These are phyloP conservation scores for Marasmius fiardii DNA, from an alignment of 1,284 basidiomycete genomes.

Conservation along the genomic window DNA sequence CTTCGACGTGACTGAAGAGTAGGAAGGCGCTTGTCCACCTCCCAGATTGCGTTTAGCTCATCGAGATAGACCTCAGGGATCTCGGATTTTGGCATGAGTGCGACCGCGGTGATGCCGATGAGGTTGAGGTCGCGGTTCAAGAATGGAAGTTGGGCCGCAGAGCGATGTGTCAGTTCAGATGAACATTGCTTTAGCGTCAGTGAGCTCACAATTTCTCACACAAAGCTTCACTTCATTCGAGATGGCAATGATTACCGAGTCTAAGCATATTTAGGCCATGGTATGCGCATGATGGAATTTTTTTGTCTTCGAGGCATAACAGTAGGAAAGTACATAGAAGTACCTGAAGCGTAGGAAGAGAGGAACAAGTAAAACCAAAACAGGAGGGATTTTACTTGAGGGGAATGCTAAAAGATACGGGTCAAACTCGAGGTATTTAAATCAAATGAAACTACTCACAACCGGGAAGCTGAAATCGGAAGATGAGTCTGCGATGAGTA, in stretches of 20 bases:
- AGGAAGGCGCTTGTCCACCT: neutral
- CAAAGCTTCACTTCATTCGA: too few relatives aligned
- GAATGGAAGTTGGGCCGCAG: too few relatives aligned
- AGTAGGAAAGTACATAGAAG: neutral
- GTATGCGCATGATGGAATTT: neutral
- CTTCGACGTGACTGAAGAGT: neutral
- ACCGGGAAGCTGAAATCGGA: slow-evolving; percentile 54
- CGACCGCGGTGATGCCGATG: too few relatives aligned
- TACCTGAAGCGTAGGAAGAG: neutral
- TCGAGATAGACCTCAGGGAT: neutral
- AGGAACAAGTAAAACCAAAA: neutral
- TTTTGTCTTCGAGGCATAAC: neutral
- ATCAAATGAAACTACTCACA: slow-evolving; percentile 40
- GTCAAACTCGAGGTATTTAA: slow-evolving; percentile 9
- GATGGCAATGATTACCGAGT: too few relatives aligned
- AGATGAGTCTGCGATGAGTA: slow-evolving; percentile 8
- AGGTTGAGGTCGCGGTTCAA: too few relatives aligned
- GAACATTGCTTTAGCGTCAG: too few relatives aligned
- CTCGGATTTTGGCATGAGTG: too few relatives aligned
- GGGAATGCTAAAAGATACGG: slow-evolving; percentile 51
- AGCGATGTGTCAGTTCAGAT: too few relatives aligned
- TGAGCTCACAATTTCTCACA: too few relatives aligned
- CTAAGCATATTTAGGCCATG: too few relatives aligned
- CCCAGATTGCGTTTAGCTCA: neutral
- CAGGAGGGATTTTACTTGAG: slow-evolving; percentile 70